Percentiles rank a stretch among this genome's conserved stretches.
Evolutionary conservation across 1,284 basidiomycete species (phyloP).

Genomic region (Heterobasidion occidentale): DNA sequence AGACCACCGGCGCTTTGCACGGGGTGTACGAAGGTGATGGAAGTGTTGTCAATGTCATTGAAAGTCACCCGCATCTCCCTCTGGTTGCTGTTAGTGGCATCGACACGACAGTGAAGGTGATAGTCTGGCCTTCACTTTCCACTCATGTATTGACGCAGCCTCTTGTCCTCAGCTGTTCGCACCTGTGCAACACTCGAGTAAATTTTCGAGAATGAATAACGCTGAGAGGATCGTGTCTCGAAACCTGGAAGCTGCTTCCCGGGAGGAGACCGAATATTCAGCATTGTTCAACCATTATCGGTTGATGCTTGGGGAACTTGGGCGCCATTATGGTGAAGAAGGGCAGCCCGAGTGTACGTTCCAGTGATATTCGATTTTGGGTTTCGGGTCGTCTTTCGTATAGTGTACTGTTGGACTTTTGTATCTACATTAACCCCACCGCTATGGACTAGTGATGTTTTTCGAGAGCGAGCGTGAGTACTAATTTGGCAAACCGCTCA

Average conservation of each 20-base stretch:
- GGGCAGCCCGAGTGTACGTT: constrained; percentile 13
- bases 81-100: constrained; percentile 86
- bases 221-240: constrained; percentile 45
- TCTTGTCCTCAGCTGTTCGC: constrained; percentile 53
- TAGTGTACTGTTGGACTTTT: not conserved
- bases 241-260: constrained; percentile 25
- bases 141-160: not conserved
- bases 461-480: not conserved
- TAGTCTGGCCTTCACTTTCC: not conserved
- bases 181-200: constrained; percentile 38
- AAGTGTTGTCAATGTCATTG: constrained; percentile 81
- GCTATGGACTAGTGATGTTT: too few relatives aligned
- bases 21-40: constrained; percentile 83
- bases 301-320: constrained; percentile 17
- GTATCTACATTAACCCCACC: too few relatives aligned
- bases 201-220: constrained; percentile 45
- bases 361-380: constrained; percentile 9
- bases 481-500: not conserved
- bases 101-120: constrained; percentile 82
- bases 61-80: constrained; percentile 77
- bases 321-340: constrained; percentile 7
- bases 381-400: not conserved
- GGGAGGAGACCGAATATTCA: constrained; percentile 21
- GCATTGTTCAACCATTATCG: constrained; percentile 27
- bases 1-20: constrained; percentile 52